Evolutionary conservation across 305 asterid species (phyloP).

Genomic region (Rubia peregrina): DNA sequence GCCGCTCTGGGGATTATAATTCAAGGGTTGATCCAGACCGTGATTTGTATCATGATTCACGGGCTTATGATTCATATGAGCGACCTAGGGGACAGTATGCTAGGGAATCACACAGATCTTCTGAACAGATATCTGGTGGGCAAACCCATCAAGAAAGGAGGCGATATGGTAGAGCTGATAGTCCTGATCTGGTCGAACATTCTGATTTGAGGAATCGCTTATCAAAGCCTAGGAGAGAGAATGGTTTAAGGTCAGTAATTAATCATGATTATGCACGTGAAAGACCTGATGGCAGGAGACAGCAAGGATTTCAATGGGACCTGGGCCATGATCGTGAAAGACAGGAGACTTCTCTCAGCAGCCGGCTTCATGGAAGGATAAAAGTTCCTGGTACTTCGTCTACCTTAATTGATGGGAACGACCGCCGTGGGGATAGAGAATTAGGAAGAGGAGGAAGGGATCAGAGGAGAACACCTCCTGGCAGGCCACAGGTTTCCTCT

Average conservation of each 20-base stretch:
- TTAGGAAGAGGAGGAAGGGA: slow-evolving; percentile 29
- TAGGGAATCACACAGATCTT: slow-evolving; percentile 49
- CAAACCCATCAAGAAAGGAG: slow-evolving; percentile 40
- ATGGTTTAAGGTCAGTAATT: slow-evolving; percentile 73
- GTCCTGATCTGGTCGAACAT: slow-evolving; percentile 37
- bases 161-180: slow-evolving; percentile 36
- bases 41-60: slow-evolving; percentile 45
- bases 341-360: slow-evolving; percentile 44
- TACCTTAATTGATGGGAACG: slow-evolving; percentile 33
- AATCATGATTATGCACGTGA: slow-evolving; percentile 52
- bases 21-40: slow-evolving; percentile 36
- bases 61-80: slow-evolving; percentile 39
- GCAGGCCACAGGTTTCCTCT: slow-evolving; percentile 31
- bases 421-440: slow-evolving; percentile 30
- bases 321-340: slow-evolving; percentile 24
- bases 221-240: slow-evolving; percentile 50
- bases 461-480: slow-evolving; percentile 42
- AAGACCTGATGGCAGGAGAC: slow-evolving; percentile 30
- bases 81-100: slow-evolving; percentile 41
- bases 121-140: slow-evolving; percentile 44
- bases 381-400: slow-evolving; percentile 47
- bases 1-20: slow-evolving; percentile 43
- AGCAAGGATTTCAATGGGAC: slow-evolving; percentile 37
- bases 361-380: slow-evolving; percentile 77
- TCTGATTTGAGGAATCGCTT: slow-evolving; percentile 68